Base-by-base conservation (phyloP, 139 green algal genomes). In the Chlorella sp. region DNA sequence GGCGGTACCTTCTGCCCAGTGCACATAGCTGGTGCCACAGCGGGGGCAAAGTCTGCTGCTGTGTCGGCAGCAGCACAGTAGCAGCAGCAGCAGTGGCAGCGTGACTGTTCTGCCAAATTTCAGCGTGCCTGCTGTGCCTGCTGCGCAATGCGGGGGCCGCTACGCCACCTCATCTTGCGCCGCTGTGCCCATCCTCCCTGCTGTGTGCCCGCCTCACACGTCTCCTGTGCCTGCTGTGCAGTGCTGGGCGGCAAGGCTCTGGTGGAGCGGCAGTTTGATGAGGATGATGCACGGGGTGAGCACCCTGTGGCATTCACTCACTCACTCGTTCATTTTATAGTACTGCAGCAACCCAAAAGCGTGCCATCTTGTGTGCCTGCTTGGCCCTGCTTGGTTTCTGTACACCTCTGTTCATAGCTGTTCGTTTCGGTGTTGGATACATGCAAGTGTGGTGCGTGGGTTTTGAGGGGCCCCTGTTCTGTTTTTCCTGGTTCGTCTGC, bases 221-320 rank as follows among this genome's bases (percentile, higher is more conserved):
- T 14, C 64, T 71, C 11, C 64, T 28, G 64, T 71, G 64, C 64
- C 69, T 42, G 32, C 32, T 21, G 5, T 84, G 85, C 85, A 61
- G 87, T 91, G 81, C 87, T 91, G 81, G 87, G 87, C 48, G 87
- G 87, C 68, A 85, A 85, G 60, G 22, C 87, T 2, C 42, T 91
- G 57, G 69, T 91, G n/a, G 66, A 87, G 68, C 87, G 87, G 22
- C 68, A 60, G n/a, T 71, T 86, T 39, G 60, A 60, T 1, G 75
- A 85, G n/a, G 81, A 83, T n/a, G 34, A 88, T 22, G 87, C 78
- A 11, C 28, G 60, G 24, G 81, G 80, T 76, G 87, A 40, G 69
- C 42, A 2, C 4, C 34, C 34, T 37, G 69, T 28, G n/a, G n/a
- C n/a, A n/a, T 57, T 57, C 48, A 57, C 5, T 16, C 48, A 57